Conservation (phyloP, 2,329 filamentous ascomycete genomes). For the Colletotrichum spinosum region DNA sequence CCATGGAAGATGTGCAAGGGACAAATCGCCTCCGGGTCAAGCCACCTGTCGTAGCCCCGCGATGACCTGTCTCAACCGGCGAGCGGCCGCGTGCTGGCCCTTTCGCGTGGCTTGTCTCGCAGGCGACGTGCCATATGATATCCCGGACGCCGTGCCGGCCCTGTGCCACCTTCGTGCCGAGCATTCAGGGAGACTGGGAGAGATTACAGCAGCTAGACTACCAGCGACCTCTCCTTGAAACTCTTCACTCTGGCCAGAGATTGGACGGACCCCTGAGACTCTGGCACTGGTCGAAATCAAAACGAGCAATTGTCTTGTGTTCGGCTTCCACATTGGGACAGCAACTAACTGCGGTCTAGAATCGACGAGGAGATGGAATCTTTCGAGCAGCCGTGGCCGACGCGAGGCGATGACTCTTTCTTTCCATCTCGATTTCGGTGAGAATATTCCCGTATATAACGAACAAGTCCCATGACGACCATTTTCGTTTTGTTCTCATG, state of each 20-base stretch:
- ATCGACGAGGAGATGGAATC: not conserved
- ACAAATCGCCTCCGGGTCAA: not conserved
- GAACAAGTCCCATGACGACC: conserved; percentile 26
- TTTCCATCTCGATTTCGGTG: not conserved
- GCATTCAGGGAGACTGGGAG: not conserved
- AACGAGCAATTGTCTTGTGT: not conserved
- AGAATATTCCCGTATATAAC: conserved; percentile 14
- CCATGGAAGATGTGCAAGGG: not conserved
- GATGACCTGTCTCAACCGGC: conserved; percentile 4
- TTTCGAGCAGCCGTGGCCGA: not conserved
- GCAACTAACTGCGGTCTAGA: conserved; percentile 7
- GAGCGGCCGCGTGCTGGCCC: conserved; percentile 19
- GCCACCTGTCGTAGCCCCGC: not conserved
- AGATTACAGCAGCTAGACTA: conserved; percentile 13
- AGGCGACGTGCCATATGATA: conserved; percentile 13
- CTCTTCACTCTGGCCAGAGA: conserved; percentile 9
- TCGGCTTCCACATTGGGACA: not conserved
- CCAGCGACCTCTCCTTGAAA: conserved; percentile 10
- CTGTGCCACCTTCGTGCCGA: conserved; percentile 8
- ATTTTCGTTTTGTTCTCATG: conserved; percentile 26
- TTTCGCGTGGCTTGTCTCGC: conserved; percentile 14
- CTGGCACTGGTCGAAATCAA: not conserved
- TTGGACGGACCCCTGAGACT: conserved; percentile 17
- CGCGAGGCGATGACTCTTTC: not conserved
- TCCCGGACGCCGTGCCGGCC: not conserved